phyloP scores from a whole-genome alignment of 768 basidiomycete species.

The Lactarius psammicola region DNA sequence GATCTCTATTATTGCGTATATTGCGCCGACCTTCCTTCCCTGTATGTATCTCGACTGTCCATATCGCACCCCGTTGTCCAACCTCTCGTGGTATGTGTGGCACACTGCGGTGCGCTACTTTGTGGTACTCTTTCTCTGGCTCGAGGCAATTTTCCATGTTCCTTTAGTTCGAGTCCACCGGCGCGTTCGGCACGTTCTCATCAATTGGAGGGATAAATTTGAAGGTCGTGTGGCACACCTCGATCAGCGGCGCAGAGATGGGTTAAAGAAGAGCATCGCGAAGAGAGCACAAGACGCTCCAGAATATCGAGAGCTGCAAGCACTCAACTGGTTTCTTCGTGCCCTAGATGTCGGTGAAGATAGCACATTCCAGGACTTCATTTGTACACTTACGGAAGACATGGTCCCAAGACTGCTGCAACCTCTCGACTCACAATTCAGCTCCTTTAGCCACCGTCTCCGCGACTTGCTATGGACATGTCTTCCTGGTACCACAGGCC shows the following conservation, averaged over 20 bases:
- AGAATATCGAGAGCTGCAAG: background rate
- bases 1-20: conserved; percentile 4
- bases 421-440: background rate
- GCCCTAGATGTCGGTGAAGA: background rate
- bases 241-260: background rate
- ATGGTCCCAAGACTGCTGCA: background rate
- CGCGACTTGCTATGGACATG: background rate
- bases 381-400: background rate
- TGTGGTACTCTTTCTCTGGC: background rate
- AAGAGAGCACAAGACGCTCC: background rate
- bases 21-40: conserved; percentile 11
- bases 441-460: background rate
- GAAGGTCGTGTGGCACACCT: background rate
- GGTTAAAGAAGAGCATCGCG: background rate
- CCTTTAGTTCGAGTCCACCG: no score
- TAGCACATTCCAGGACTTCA: background rate
- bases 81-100: conserved; percentile 9
- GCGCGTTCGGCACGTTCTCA: background rate
- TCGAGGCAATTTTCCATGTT: background rate
- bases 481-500: background rate
- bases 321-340: background rate
- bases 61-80: conserved; percentile 24
- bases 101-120: background rate
- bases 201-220: background rate
- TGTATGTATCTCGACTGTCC: conserved; percentile 1